A percentile compares a stretch with the other conserved stretches of the same genome.
Evolutionary conservation across 495 filamentous ascomycete genomes (phyloP).

Genomic region (Hypoxylon lienhwacheense): DNA sequence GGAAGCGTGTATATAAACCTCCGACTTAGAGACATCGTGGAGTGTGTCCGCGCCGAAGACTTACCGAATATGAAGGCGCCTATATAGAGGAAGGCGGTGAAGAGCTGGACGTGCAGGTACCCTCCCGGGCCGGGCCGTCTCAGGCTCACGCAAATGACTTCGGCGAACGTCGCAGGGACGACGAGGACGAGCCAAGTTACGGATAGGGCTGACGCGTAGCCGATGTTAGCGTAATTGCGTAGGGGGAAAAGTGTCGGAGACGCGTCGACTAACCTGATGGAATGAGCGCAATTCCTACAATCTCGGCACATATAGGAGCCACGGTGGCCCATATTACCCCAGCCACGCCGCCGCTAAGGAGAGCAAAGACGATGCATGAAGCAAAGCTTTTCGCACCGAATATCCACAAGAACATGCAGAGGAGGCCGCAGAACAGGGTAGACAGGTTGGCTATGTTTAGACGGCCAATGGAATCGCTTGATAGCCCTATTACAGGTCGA

Average conservation of each 20-base stretch:
- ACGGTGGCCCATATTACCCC: constrained; percentile 76
- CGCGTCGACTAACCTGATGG: constrained; percentile 59
- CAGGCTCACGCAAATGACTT: constrained; percentile 74
- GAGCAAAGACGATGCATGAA: constrained; percentile 68
- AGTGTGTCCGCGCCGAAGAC: constrained; percentile 6
- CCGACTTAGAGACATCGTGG: not conserved
- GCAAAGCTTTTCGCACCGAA: constrained; percentile 64
- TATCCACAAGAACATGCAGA: constrained; percentile 68
- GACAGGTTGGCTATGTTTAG: constrained; percentile 66
- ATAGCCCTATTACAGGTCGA: constrained; percentile 67
- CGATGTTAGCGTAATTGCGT: too few species aligned
- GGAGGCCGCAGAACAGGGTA: constrained; percentile 61
- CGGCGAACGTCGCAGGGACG: constrained; percentile 71
- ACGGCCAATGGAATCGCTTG: constrained; percentile 66
- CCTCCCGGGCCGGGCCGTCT: constrained; percentile 46
- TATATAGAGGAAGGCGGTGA: constrained; percentile 45
- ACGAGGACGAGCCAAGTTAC: constrained; percentile 77
- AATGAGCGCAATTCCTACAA: constrained; percentile 71
- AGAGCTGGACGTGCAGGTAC: constrained; percentile 48
- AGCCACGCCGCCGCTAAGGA: constrained; percentile 69
- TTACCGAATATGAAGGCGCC: constrained; percentile 44
- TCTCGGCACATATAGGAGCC: constrained; percentile 74
- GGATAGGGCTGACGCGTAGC: constrained; percentile 65
- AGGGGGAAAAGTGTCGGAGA: too few species aligned
- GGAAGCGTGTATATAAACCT: not conserved